Base-by-base conservation (phyloP, 2,329 filamentous ascomycete species). In the Talaromyces sp. region DNA sequence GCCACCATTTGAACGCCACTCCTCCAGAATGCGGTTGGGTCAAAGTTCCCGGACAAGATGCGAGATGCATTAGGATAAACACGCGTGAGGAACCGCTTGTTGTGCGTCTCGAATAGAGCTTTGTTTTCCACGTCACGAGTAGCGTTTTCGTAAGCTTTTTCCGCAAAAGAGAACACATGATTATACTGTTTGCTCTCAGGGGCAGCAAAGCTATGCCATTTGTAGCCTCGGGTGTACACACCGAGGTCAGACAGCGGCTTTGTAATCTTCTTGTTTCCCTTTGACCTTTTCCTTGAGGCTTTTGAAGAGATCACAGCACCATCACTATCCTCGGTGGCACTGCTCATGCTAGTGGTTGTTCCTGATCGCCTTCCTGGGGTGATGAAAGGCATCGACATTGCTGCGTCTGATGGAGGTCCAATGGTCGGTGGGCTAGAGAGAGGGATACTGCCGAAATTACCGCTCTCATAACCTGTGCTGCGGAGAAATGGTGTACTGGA, bases 1-100 rank as follows among this genome's bases (percentile, higher is more conserved):
- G 95, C 95, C 14, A 90, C 92, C 93, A 99, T 98, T 76, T 99
- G 95, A 19, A 97, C 95, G 32, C 95, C 95, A 50, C 91, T 88
- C 56, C 93, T 88, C 95, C 95, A 99, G 72, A 95, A 96, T 64
- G 89, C 87, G 64, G 96, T 84, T 0, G 95, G 95, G 69, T 97
- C 92, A 70, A 97, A 98, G 77, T 99, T 99, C 67, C 89, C 91
- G 0, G 95, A 98, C 35, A 86, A 86, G 60, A 98, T 82, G 29
- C 95, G 89, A 67, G 86, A 87, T 41, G 86, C 88, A 58, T 91
- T 89, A 7, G 95, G 95, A 71, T 99, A 99, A 10, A 98, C 92
- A 50, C 95, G 89, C 85, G 97, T 97, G 70, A 97, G 80, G 72
- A 93, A 90, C 46, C 88, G 86, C 81, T 91, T 89, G 74, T 99